Base-by-base conservation (phyloP, 345 rosid genomes). In the Brassica carinata region DNA sequence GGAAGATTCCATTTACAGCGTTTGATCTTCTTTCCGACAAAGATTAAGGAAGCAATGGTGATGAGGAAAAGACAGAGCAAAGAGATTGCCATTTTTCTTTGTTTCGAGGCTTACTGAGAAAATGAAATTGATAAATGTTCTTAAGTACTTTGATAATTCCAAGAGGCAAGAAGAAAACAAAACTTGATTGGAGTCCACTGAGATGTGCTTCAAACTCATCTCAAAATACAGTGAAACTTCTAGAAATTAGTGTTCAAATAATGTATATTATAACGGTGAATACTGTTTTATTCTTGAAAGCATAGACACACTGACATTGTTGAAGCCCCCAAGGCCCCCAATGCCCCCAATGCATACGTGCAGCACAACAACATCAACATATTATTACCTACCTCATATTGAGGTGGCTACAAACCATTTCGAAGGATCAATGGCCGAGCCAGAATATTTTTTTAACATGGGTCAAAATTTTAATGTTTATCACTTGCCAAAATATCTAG, bases 11-110 rank as follows among this genome's bases (percentile, higher is more conserved):
- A 45, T 45, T 45, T 45, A 45, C 0, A 45, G 15, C 55, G 55
- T 45, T 45, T 45, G 5, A 45, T 45, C 15, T 11, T 45, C 15
- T 4, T 13, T 3, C 87, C 88, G 17, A 59, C 0, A 55, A 59
- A 31, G 77, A 58, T 72, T 23, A 76, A 13, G 2, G 69, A 61
- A 13, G 19, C 18, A 3, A 77, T 23, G 64, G 75, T 40, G 51
- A 71, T 53, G 19, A 81, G 26, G 3, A 66, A 48, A 58, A 75
- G 48, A 18, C 23, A 70, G 75, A 77, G 71, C 64, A 77, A 63
- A 77, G 71, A 48, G 65, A 64, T 48, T 19, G 15, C 64, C 76
- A 77, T 69, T 27, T 38, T 38, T 38, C 45, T 38, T 38, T 38
- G 8, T 38, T 38, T 38, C 11, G 45, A 6, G 48, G 48, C 8